phyloP scores from a whole-genome alignment of 2,329 filamentous ascomycete species.

The Diaporthe sp. region DNA sequence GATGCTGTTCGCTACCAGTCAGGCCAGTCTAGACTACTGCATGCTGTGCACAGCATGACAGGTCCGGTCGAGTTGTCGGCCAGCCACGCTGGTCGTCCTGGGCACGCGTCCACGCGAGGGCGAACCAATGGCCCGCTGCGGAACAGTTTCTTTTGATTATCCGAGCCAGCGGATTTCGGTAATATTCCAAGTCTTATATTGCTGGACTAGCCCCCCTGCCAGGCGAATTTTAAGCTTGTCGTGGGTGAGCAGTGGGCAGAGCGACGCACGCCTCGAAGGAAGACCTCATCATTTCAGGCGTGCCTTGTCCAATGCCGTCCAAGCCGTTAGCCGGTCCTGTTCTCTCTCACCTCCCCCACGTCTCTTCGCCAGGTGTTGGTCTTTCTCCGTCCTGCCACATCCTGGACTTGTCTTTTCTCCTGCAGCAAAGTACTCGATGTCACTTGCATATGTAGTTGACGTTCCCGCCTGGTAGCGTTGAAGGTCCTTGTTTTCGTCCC shows the following conservation, averaged over 20 bases:
- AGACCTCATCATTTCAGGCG: constrained; percentile 18
- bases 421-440: background rate
- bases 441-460: constrained; percentile 10
- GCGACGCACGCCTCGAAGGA: background rate
- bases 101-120: background rate
- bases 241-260: constrained; percentile 1
- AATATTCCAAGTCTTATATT: constrained; percentile 24
- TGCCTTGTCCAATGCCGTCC: background rate
- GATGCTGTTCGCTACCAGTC: background rate
- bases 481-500: background rate
- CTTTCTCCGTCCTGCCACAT: background rate
- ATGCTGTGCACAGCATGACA: background rate
- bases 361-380: background rate
- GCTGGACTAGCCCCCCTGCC: constrained; percentile 33
- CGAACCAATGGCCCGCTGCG: background rate
- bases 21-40: background rate
- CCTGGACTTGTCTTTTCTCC: background rate
- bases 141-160: constrained; percentile 8
- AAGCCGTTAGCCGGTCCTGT: background rate
- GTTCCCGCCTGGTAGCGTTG: background rate
- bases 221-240: constrained; percentile 33
- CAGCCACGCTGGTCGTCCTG: background rate
- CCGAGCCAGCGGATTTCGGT: constrained; percentile 33
- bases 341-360: background rate
- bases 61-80: background rate